Base-by-base conservation (phyloP, 2,329 filamentous ascomycete species). In the Ampelomyces quisqualis region DNA sequence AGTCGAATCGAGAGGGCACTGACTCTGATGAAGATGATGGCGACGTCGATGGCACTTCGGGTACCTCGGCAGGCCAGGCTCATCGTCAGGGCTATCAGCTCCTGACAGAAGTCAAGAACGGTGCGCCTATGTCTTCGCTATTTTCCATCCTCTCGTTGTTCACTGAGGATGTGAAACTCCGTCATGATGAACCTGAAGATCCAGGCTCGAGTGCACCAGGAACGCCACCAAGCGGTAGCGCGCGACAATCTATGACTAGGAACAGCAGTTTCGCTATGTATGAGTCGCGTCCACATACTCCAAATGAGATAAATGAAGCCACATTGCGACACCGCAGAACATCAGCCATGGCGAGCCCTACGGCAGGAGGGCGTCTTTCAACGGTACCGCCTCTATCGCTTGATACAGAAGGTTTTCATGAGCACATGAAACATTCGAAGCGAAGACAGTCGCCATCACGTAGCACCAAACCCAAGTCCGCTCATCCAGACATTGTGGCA, bases 91-190 rank as follows among this genome's bases (percentile, higher is more conserved):
- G 86, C 21, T 98, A 98, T 60, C 93, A 97, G 65, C 78, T 98
- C 26, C 76, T 98, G 38, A 98, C 93, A 0, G 94, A 98, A 69
- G 91, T 98, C 38, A 94, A 93, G 60, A 98, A 98, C 58, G 93
- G 93, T 10, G 90, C 93, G 1, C 91, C 94, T 1, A 96, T 98
- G 91, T 98, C 93, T 4, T 98, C 93, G 0, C 72, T 98, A 2
- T 98, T 98, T 68, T 97, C 93, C 1, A 95, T 98, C 53, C 82
- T 98, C 70, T 95, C 91, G 2, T 75, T 98, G 0, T 98, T 98
- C 62, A 98, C 93, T 3, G 93, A 98, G 66, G 90, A 96, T 59
- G 83, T 98, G 38, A 86, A 87, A 51, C 73, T 98, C 22, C 81
- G 83, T 15, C 77, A 84, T 49, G 80, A 84, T 1, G 76, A 77